phyloP scores from a whole-genome alignment of 2,329 filamentous ascomycete species.

The Aureobasidium sp. region DNA sequence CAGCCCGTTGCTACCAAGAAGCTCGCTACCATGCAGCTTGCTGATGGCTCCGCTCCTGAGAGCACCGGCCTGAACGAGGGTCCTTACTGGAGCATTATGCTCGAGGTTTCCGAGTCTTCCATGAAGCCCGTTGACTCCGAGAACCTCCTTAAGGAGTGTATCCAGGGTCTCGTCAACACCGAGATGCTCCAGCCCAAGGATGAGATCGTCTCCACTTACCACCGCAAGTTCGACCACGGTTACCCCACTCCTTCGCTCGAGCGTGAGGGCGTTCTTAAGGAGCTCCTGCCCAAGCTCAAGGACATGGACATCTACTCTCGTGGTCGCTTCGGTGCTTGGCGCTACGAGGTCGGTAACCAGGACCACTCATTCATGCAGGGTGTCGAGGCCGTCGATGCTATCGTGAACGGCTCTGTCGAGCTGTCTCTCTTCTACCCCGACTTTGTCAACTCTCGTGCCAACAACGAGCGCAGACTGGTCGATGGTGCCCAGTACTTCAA shows the following conservation, averaged over 20 bases:
- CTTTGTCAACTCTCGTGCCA: constrained; percentile 75
- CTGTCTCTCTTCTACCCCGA: constrained; percentile 89
- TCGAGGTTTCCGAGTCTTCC: constrained; percentile 91
- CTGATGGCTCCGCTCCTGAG: constrained; percentile 72
- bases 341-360: constrained; percentile 95
- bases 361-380: constrained; percentile 97
- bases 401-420: constrained; percentile 88
- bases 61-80: constrained; percentile 70
- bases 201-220: constrained; percentile 96
- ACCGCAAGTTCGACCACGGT: constrained; percentile 95
- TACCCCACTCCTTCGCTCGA: constrained; percentile 94
- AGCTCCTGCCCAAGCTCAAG: constrained; percentile 89
- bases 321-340: constrained; percentile 95
- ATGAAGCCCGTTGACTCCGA: constrained; percentile 89
- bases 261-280: constrained; percentile 86
- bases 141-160: constrained; percentile 81
- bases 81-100: constrained; percentile 99
- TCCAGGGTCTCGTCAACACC: constrained; percentile 95
- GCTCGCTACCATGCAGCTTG: constrained; percentile 78
- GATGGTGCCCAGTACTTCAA: constrained; percentile 56
- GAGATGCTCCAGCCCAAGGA: constrained; percentile 87
- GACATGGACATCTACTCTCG: constrained; percentile 88
- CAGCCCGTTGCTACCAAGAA: constrained; percentile 77
- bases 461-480: constrained; percentile 56
- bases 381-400: constrained; percentile 85